Base-by-base conservation (phyloP, 1,284 basidiomycete genomes). In the Pseudozyma tsukubaensis region DNA sequence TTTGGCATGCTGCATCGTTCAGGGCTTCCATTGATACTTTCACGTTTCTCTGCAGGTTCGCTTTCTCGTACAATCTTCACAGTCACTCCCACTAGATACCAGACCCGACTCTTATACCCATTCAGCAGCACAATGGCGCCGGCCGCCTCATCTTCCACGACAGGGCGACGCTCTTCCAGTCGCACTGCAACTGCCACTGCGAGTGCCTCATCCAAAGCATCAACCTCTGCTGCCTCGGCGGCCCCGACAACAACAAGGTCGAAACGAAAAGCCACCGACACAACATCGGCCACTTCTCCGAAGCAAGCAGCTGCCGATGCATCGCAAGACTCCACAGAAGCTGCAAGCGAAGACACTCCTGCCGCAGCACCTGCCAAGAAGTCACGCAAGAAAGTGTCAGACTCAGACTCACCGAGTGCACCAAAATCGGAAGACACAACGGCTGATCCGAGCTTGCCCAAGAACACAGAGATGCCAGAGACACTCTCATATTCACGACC, bases 381-480 rank as follows among this genome's bases (percentile, higher is more conserved):
- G 48, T 24, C 63, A n/a, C 69, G 69, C 40, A 72, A 72, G 24
- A 72, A 72, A 34, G 59, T 59, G 4, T 34, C 69, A n/a, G 58
- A 66, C 18, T 66, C 70, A 10, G 63, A 67, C 47, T 72, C 63
- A 2, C 59, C 66, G 16, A 59, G 59, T 32, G 72, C 72, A 21
- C 72, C 72, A 43, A 64, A 53, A 36, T 43, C 34, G 3, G 45
- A 51, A 32, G 72, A 74, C 35, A 69, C 65, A 12, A 61, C 59
- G 8, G 72, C 72, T 4, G 66, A 65, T 43, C 58, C 65, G 11
- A 63, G 59, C 42, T 56, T 74, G 43, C 72, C 72, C 21, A 74
- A 69, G 35, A 74, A 74, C 45, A 66, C 62, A 34, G 51, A 69
- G 24, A 70, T 74, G 61, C 72, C 72, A 5, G 50, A 43, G 1